Evolutionary conservation across 2,329 filamentous ascomycete species (phyloP).

Genomic region (Ustilaginoidea virens): DNA sequence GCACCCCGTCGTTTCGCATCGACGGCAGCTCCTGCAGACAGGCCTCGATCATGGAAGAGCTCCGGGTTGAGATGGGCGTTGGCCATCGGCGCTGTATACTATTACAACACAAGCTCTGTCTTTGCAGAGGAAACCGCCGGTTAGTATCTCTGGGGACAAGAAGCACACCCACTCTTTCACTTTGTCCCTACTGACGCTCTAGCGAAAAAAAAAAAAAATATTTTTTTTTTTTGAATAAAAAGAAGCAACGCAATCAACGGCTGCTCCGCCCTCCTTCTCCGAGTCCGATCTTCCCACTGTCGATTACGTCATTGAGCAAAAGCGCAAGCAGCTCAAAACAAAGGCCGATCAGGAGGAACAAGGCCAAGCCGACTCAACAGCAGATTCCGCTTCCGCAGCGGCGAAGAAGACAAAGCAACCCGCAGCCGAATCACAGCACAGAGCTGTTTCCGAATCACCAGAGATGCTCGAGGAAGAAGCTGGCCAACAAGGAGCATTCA

Average conservation of each 20-base stretch:
- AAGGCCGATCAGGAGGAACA: constrained; percentile 10
- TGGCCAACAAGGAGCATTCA: constrained; percentile 80
- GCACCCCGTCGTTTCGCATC: constrained; percentile 35
- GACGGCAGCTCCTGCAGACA: constrained; percentile 39
- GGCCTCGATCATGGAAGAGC: constrained; percentile 71
- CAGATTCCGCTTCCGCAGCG: neutral
- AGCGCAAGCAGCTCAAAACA: constrained; percentile 31
- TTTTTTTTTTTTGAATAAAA: no score
- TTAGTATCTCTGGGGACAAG: no score
- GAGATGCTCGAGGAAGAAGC: constrained; percentile 63
- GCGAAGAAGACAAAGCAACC: neutral
- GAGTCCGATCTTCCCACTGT: constrained; percentile 47
- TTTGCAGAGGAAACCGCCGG: constrained; percentile 73
- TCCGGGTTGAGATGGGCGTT: constrained; percentile 57
- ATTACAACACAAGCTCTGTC: constrained; percentile 77
- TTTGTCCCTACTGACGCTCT: no score
- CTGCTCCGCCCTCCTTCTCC: constrained; percentile 35
- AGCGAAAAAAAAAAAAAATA: no score
- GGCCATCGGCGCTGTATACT: constrained; percentile 68
- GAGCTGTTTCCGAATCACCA: constrained; percentile 21
- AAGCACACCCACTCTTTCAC: no score
- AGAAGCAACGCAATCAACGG: constrained; percentile 8
- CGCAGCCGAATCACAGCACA: constrained; percentile 11
- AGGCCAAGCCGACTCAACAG: neutral
- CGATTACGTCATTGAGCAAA: constrained; percentile 51